A percentile compares a stretch with the other conserved stretches of the same genome.
Conservation (phyloP, 495 filamentous ascomycete genomes). For the Xylaria nigripes region DNA sequence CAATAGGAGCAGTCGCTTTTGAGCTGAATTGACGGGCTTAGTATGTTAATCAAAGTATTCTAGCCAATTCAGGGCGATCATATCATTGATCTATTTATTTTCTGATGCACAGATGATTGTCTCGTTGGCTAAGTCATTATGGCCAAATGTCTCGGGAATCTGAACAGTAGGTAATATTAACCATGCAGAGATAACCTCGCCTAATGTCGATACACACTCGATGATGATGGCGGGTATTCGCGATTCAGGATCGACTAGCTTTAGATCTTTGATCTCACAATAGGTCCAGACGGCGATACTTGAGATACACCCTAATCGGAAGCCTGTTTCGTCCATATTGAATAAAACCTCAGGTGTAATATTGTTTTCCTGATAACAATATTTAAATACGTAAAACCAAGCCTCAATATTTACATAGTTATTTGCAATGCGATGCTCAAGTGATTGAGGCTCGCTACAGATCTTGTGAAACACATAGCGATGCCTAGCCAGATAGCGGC, state of each 20-base stretch:
- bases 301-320: background rate
- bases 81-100: background rate
- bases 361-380: background rate
- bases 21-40: background rate
- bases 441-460: background rate
- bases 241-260: background rate
- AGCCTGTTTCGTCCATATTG: background rate
- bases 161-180: background rate
- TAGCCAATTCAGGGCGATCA: background rate
- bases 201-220: background rate
- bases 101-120: background rate
- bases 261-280: background rate
- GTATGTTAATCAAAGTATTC: background rate
- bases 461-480: background rate
- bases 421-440: background rate
- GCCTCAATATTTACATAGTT: background rate
- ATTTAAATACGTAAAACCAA: background rate
- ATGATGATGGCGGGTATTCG: background rate
- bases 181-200: background rate
- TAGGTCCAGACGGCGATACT: background rate
- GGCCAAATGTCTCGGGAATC: background rate
- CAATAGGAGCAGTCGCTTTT: background rate
- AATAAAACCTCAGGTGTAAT: background rate
- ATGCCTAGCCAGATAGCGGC: background rate
- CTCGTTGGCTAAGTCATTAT: background rate